Conservation (phyloP, 2,329 filamentous ascomycete species). For the Alternaria novae-zelandiae region DNA sequence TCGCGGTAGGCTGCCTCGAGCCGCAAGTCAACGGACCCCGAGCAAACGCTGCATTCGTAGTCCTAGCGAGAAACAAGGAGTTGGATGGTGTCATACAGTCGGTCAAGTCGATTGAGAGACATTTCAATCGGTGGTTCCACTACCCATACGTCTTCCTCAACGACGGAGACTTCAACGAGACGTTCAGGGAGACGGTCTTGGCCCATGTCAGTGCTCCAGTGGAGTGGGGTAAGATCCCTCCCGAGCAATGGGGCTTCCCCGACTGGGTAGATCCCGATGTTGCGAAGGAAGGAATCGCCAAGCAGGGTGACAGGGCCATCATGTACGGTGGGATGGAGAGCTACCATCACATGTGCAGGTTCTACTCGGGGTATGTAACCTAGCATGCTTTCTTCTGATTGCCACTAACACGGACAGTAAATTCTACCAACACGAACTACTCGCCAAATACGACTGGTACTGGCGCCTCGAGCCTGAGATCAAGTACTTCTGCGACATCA, state of each 20-base stretch:
- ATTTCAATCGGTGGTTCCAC: constrained; percentile 99
- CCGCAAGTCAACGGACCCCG: constrained; percentile 76
- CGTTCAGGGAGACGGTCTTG: constrained; percentile 84
- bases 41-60: constrained; percentile 94
- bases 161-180: constrained; percentile 94
- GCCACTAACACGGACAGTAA: constrained; percentile 61
- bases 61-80: constrained; percentile 95
- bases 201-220: constrained; percentile 89
- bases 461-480: constrained; percentile 99
- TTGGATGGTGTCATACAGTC: constrained; percentile 95
- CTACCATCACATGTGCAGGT: constrained; percentile 98
- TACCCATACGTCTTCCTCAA: constrained; percentile 99
- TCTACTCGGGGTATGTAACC: constrained; percentile 85
- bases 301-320: constrained; percentile 95
- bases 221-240: constrained; percentile 92
- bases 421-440: constrained; percentile 95
- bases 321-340: constrained; percentile 99
- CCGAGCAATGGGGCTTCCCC: constrained; percentile 93
- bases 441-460: constrained; percentile 99
- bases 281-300: constrained; percentile 92
- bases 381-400: neutral
- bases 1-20: constrained; percentile 86
- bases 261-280: constrained; percentile 96
- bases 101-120: constrained; percentile 95
- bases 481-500: constrained; percentile 99